phyloP scores from a whole-genome alignment of 805 yeast species.

The Metschnikowia lachancei region DNA sequence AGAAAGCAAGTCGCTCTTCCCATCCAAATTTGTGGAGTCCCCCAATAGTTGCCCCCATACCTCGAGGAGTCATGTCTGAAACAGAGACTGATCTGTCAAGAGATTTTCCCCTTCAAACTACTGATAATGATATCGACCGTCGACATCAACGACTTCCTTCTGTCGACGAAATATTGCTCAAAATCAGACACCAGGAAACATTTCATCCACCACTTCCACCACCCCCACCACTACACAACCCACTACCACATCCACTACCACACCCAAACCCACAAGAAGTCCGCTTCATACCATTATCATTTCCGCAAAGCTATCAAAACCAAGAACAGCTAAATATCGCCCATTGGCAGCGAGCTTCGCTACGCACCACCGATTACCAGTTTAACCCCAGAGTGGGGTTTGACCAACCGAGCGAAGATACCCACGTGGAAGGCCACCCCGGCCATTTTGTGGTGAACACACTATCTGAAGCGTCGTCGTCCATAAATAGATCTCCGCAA shows the following conservation, averaged over 20 bases:
- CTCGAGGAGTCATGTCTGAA: conserved; percentile 7
- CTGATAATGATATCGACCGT: background rate
- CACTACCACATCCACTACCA: no score
- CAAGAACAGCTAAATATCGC: conserved; percentile 2
- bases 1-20: conserved; percentile 12
- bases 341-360: conserved; percentile 5
- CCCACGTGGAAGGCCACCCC: background rate
- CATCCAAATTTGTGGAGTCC: conserved; percentile 14
- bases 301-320: background rate
- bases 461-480: background rate
- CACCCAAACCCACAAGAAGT: conserved; percentile 3
- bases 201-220: conserved; percentile 2
- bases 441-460: background rate
- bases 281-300: background rate
- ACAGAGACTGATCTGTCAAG: conserved; percentile 3
- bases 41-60: conserved; percentile 10
- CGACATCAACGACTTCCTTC: conserved; percentile 13
- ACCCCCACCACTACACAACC: no score
- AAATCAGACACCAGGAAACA: conserved; percentile 8
- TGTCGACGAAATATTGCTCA: conserved; percentile 11
- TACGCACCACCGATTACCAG: conserved; percentile 2
- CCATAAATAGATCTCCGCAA: background rate
- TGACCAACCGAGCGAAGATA: background rate
- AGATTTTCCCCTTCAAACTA: background rate
- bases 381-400: conserved; percentile 6